Percentiles rank a stretch among this genome's conserved stretches.
Evolutionary conservation across 2,329 filamentous ascomycete species (phyloP).

Genomic region (Colletotrichum navitas): DNA sequence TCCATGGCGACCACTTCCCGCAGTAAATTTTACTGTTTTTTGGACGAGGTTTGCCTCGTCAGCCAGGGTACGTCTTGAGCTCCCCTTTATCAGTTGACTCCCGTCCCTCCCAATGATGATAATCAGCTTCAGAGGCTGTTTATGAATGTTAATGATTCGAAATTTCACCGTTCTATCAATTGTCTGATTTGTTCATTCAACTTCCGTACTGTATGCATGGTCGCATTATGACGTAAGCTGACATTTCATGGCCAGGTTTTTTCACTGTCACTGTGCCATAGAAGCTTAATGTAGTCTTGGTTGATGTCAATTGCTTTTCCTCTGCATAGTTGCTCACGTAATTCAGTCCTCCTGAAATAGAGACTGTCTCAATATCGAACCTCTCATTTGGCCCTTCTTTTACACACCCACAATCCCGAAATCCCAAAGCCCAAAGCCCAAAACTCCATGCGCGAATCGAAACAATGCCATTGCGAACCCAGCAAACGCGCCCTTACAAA

Average conservation of each 20-base stretch:
- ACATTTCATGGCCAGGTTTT: neutral
- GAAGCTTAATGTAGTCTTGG: neutral
- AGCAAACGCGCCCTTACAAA: slow-evolving; percentile 52
- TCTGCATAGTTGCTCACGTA: slow-evolving; percentile 13
- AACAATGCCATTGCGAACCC: neutral
- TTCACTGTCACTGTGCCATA: neutral
- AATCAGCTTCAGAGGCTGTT: slow-evolving; percentile 59
- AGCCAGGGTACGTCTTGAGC: neutral
- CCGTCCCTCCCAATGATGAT: slow-evolving; percentile 52
- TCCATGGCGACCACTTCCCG: no score
- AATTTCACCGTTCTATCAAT: slow-evolving; percentile 50
- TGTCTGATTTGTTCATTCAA: slow-evolving; percentile 21
- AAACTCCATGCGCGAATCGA: slow-evolving; percentile 15
- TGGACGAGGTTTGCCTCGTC: neutral
- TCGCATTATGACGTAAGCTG: neutral
- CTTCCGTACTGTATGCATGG: neutral
- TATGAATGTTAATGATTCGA: slow-evolving; percentile 58
- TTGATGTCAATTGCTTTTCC: neutral
- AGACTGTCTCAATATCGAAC: neutral
- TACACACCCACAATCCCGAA: neutral
- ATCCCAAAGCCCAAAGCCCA: neutral
- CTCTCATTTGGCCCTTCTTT: slow-evolving; percentile 11
- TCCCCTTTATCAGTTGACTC: accelerated
- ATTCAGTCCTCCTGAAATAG: neutral
- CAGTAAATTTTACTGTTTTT: neutral